A percentile compares a stretch with the other conserved stretches of the same genome.
Conservation (phyloP, 2,329 filamentous ascomycete species). For the Triangularia setosa region DNA sequence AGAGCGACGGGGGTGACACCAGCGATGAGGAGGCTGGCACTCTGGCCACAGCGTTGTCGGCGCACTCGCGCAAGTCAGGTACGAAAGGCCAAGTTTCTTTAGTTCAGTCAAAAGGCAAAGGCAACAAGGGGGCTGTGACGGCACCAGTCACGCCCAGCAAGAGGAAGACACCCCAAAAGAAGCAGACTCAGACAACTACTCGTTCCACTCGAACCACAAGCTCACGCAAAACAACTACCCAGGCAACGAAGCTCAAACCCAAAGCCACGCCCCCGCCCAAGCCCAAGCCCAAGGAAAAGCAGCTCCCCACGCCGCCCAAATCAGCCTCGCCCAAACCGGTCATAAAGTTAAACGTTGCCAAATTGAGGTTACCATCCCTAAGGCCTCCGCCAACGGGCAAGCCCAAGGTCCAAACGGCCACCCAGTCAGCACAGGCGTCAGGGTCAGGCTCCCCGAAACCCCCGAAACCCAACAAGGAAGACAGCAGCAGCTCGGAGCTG, state of each 20-base stretch:
- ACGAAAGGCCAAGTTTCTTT: slow-evolving; percentile 18
- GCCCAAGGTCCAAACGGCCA: neutral
- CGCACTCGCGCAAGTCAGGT: slow-evolving; percentile 24
- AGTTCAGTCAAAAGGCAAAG: neutral
- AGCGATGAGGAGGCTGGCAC: slow-evolving; percentile 20
- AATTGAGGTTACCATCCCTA: neutral
- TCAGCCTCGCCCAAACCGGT: neutral
- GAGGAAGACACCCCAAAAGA: neutral
- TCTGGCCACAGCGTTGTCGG: slow-evolving; percentile 14
- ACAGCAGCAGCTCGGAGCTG: neutral
- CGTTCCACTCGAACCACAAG: slow-evolving; percentile 10
- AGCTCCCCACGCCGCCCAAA: neutral
- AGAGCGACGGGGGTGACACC: slow-evolving; percentile 25
- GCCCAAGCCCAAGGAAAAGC: slow-evolving; percentile 6
- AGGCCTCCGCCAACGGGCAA: neutral
- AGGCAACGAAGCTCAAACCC: slow-evolving; percentile 2
- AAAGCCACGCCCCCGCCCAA: no score
- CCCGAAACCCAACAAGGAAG: neutral
- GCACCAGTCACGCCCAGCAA: slow-evolving; percentile 16
- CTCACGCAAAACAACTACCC: slow-evolving; percentile 18
- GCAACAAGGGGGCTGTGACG: slow-evolving; percentile 7
- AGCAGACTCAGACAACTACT: neutral
- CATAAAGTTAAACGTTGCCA: neutral
- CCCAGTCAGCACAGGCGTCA: neutral
- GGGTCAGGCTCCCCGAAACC: neutral